Evolutionary conservation across 768 basidiomycete genomes (phyloP).

Genomic region (Termitomyces sp.): DNA sequence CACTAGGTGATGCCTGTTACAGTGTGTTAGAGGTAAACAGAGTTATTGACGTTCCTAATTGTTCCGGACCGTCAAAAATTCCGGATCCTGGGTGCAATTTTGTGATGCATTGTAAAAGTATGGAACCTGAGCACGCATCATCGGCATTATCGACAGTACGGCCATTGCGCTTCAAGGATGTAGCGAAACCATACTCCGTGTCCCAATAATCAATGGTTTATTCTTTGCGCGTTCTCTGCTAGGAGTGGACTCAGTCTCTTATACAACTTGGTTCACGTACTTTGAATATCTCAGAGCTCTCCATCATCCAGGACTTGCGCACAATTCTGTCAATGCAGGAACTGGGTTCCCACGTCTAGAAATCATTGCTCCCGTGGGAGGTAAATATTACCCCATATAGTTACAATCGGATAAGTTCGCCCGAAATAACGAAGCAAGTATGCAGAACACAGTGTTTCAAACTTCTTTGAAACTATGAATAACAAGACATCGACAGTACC

Average conservation of each 20-base stretch:
- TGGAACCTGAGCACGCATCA: not conserved
- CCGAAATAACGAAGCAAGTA: not conserved
- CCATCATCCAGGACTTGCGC: not conserved
- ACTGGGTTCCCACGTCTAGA: conserved; percentile 54
- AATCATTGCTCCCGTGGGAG: conserved; percentile 58
- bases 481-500: no score
- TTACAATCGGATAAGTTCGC: conserved; percentile 11
- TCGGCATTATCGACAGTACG: not conserved
- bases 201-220: not conserved
- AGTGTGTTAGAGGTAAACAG: not conserved
- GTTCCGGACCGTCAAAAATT: not conserved
- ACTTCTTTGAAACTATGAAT: no score
- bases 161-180: not conserved
- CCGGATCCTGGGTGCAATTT: not conserved
- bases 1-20: not conserved
- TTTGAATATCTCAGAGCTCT: not conserved
- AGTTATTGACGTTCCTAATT: conserved; percentile 4
- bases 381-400: conserved; percentile 38
- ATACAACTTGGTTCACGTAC: not conserved
- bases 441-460: no score
- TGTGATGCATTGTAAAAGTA: not conserved
- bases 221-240: not conserved
- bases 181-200: not conserved
- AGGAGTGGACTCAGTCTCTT: not conserved
- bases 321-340: conserved; percentile 34